Evolutionary conservation across 345 rosid genomes (phyloP), one percentile per base, ranked within the genome.

Genomic region (Punica granatum): DNA sequence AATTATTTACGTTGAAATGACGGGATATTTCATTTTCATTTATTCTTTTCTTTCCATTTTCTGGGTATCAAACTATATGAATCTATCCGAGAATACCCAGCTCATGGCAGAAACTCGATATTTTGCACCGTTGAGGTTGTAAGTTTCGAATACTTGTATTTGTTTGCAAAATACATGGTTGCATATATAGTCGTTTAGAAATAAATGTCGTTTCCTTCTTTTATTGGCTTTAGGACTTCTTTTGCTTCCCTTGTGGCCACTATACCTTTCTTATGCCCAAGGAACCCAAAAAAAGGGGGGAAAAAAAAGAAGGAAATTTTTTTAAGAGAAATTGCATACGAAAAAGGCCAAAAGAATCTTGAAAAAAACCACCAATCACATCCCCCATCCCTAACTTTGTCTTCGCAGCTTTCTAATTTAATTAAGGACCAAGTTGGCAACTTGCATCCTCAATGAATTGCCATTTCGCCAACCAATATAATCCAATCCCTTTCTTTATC

Each of bases 381-480:
- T 28, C 53, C 51, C 48, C 14, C 23, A 19, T 2, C 14, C 42
- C 6, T 14, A 41, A 33, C 13, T 64, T 39, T 25, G 42, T 64
- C 21, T 7, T 42, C 18, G 3, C 31, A 0, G 10, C n/a, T 60
- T 60, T 60, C 31, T 31, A 1, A 0, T 13, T n/a, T 16, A 48
- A 48, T 48, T 48, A 48, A 65, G 12, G 15, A 21, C n/a, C 70
- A 67, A 56, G 63, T 67, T 67, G 70, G 49, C 70, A 67, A 67
- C 70, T 67, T 54, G 70, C 63, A 13, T 54, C 13, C 44, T 18
- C 8, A 53, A n/a, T 67, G 14, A 25, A 33, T 53, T 34, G 30
- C 46, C 21, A 49, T n/a, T 12, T 0, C 16, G 34, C 49, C 46
- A 3, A 64, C 46, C 30, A 23, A 63, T 63, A 35, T 25, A 63